Evolutionary conservation across 306 rosid genomes (phyloP).

Genomic region (Quillaja saponaria): DNA sequence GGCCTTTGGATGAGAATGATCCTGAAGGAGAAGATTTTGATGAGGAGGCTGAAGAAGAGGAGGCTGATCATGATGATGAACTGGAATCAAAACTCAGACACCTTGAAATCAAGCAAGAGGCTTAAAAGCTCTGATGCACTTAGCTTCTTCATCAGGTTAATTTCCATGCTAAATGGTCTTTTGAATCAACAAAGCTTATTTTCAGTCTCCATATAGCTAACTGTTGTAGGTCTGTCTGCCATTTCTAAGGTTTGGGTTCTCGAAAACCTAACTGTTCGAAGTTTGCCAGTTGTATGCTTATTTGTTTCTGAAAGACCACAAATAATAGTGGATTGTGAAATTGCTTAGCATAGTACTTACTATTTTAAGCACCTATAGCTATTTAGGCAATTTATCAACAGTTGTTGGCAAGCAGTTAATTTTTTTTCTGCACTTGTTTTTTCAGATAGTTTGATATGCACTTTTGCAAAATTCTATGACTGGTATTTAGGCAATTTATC

Average conservation of each 20-base stretch:
- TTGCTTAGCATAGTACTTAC: slow-evolving; percentile 3
- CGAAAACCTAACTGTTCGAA: slow-evolving; percentile 12
- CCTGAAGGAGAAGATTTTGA: slow-evolving; percentile 78
- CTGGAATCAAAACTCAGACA: slow-evolving; percentile 70
- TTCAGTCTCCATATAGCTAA: slow-evolving; percentile 18
- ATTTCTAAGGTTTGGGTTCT: slow-evolving; percentile 35
- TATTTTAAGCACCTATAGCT: too few relatives aligned
- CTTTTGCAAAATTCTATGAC: too few relatives aligned
- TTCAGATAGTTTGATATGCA: too few relatives aligned
- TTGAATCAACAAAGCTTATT: slow-evolving; percentile 26
- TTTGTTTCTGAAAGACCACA: slow-evolving; percentile 22
- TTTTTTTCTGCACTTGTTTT: too few relatives aligned
- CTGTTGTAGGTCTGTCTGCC: slow-evolving; percentile 27
- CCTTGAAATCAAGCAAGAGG: slow-evolving; percentile 60
- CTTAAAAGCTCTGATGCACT: slow-evolving; percentile 27
- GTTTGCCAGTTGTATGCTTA: slow-evolving; percentile 31
- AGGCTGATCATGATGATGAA: slow-evolving; percentile 50
- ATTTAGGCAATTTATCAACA: too few relatives aligned
- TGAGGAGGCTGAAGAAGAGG: slow-evolving; percentile 59
- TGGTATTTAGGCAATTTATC: too few relatives aligned
- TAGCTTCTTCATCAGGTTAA: slow-evolving; percentile 25
- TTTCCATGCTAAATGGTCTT: slow-evolving; percentile 32
- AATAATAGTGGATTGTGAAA: slow-evolving; percentile 15
- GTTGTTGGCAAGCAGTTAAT: too few relatives aligned
- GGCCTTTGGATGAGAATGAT: slow-evolving; percentile 83